phyloP scores from a whole-genome alignment of 192 early-diverging fungal genomes.

The Coemansia sp. region DNA sequence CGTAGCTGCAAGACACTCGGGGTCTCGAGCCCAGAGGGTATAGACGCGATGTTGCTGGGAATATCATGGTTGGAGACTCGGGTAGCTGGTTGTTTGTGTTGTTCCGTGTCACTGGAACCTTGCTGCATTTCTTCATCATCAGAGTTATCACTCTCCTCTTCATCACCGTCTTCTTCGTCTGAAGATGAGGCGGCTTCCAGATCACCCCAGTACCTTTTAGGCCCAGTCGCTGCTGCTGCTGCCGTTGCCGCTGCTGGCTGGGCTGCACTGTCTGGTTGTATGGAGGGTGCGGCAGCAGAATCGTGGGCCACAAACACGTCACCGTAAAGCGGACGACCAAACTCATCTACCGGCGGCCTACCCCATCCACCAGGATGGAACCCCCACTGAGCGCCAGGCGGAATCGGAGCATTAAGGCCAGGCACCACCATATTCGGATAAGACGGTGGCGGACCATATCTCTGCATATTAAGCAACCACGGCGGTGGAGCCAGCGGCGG shows the following conservation, averaged over 20 bases:
- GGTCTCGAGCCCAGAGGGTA: slow-evolving; percentile 71
- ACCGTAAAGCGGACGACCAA: slow-evolving; percentile 89
- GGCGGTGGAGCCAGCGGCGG: slow-evolving; percentile 92
- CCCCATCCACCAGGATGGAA: slow-evolving; percentile 97
- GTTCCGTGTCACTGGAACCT: neutral
- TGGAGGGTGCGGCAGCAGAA: neutral
- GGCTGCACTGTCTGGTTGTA: neutral
- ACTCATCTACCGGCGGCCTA: slow-evolving; percentile 80
- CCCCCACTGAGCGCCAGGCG: slow-evolving; percentile 96
- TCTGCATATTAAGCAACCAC: slow-evolving; percentile 98
- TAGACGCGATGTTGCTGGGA: slow-evolving; percentile 60
- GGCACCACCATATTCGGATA: slow-evolving; percentile 91
- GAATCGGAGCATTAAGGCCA: slow-evolving; percentile 95
- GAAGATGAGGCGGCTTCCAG: slow-evolving; percentile 72
- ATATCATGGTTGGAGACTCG: slow-evolving; percentile 59
- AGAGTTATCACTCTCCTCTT: slow-evolving; percentile 62
- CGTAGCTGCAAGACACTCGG: slow-evolving; percentile 90
- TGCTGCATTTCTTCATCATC: slow-evolving; percentile 10
- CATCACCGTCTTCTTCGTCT: slow-evolving; percentile 57
- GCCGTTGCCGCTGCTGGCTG: slow-evolving; percentile 32
- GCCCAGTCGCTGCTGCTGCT: slow-evolving; percentile 5
- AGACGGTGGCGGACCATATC: slow-evolving; percentile 92
- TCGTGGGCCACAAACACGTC: slow-evolving; percentile 82
- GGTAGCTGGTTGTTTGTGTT: neutral
- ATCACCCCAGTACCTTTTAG: slow-evolving; percentile 82